Evolutionary conservation across 306 rosid species (phyloP), one percentile per base, ranked within the genome.

Genomic region (Pueraria montana): DNA sequence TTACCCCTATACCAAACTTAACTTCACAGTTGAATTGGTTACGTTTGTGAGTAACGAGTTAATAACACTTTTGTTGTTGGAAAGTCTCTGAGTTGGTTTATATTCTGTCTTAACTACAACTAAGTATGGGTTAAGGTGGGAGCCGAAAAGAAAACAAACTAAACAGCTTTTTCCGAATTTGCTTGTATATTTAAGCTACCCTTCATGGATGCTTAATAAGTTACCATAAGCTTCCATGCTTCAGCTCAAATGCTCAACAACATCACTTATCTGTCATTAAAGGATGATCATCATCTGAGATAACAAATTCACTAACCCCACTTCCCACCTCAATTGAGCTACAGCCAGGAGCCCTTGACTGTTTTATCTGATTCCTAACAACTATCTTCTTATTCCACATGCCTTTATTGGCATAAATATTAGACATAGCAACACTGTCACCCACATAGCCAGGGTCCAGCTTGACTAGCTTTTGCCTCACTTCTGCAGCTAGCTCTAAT

Each of bases 351-450:
- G 86, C 11, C 77, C 88, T 89, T 63, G 88, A 67, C 42, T 27
- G 74, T 75, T 76, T 86, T 62, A 88, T 85, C 65, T 81, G 88
- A 71, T 79, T 84, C 84, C 91, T 84, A 40, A 83, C 87, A 61
- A 56, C 27, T 77, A 88, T 53, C 81, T 91, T 89, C 76, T 74
- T 77, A 43, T 86, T 72, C 95, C 93, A 89, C 93, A 91, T 79
- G 48, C 90, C 91, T 80, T 86, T 87, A 46, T 87, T 56, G 0
- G 93, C 96, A 64, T 88, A 85, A 18, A 91, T 83, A 78, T 91
- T 91, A 61, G 96, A 91, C 89, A 89, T 76, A 63, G 89, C 85
- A 84, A 91, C 90, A 80, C 72, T 75, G 56, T 91, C 93, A 55
- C 92, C 92, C 38, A 65, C 90, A 84, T 88, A 75, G 48, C 21